Conservation (phyloP, 2,329 filamentous ascomycete species). For the Penicillium sp. region DNA sequence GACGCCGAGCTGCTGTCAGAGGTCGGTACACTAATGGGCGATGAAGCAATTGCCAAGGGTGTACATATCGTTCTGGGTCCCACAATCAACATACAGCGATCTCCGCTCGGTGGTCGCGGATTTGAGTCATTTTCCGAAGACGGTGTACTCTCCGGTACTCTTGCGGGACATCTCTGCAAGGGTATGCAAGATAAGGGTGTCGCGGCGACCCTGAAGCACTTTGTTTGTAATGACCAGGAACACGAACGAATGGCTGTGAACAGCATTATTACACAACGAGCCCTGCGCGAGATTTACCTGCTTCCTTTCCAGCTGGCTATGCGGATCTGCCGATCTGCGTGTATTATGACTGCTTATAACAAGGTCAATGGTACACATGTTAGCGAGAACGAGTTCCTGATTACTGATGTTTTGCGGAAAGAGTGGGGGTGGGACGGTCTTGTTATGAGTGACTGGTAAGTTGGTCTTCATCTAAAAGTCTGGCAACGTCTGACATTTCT, state of each 20-base stretch:
- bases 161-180: conserved; percentile 70
- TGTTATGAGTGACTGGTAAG: conserved; percentile 49
- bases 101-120: conserved; percentile 78
- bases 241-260: conserved; percentile 46
- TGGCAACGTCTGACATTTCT: neutral
- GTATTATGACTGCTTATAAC: conserved; percentile 62
- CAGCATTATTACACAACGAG: conserved; percentile 50
- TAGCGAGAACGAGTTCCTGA: conserved; percentile 43
- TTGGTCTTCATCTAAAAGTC: neutral
- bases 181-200: conserved; percentile 73
- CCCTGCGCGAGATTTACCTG: conserved; percentile 64
- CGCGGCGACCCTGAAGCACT: conserved; percentile 74
- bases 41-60: conserved; percentile 71
- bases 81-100: conserved; percentile 79
- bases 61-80: conserved; percentile 73
- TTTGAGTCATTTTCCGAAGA: conserved; percentile 89
- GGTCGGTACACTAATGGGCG: conserved; percentile 69
- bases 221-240: conserved; percentile 50
- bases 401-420: conserved; percentile 45
- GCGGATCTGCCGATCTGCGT: conserved; percentile 55
- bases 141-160: conserved; percentile 71
- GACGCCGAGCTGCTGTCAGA: conserved; percentile 68
- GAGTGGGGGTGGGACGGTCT: conserved; percentile 50
- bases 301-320: conserved; percentile 64
- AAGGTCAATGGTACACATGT: conserved; percentile 54